Conservation (phyloP, 2,329 filamentous ascomycete species). For the Colletotrichum horii region DNA sequence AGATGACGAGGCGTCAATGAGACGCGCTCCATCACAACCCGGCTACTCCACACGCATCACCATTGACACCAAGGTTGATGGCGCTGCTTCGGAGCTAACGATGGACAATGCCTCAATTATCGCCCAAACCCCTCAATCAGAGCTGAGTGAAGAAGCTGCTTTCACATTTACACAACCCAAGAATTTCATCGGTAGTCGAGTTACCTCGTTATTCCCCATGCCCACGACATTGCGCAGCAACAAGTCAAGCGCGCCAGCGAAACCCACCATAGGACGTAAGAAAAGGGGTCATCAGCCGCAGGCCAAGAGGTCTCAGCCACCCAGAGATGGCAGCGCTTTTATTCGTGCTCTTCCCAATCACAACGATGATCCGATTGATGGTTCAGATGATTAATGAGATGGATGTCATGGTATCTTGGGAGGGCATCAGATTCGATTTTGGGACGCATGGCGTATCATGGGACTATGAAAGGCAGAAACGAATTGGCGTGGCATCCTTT, state of each 20-base stretch:
- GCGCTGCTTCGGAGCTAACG: background rate
- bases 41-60: background rate
- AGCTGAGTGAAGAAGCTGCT: background rate
- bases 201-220: background rate
- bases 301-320: background rate
- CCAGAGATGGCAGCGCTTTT: constrained; percentile 10
- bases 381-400: background rate
- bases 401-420: background rate
- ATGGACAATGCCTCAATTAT: background rate
- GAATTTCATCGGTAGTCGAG: constrained; percentile 12
- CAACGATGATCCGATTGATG: constrained; percentile 20
- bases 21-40: background rate
- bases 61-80: background rate
- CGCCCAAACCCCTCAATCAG: constrained; percentile 1
- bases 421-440: background rate
- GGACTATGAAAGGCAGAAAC: background rate
- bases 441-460: background rate
- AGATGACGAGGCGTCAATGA: background rate
- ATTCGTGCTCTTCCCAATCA: constrained; percentile 17
- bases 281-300: background rate
- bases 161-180: constrained; percentile 20
- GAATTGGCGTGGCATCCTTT: background rate
- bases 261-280: background rate
- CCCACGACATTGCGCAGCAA: background rate
- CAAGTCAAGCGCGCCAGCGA: background rate